A percentile compares a stretch with the other conserved stretches of the same genome.
Evolutionary conservation across 83 land plant species (phyloP).

Genomic region (Picea engelmannii): DNA sequence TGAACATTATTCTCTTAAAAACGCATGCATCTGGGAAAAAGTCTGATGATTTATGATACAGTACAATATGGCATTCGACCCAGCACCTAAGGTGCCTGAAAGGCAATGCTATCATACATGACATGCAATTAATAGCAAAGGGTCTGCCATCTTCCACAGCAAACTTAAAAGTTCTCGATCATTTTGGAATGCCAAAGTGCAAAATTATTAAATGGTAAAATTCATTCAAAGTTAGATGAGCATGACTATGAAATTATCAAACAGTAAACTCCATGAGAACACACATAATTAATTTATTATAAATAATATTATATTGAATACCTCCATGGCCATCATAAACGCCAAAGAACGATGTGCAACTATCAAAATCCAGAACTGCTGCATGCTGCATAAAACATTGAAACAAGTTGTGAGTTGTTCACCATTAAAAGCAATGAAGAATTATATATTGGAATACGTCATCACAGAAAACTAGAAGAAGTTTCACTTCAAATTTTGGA

Average conservation of each 20-base stretch:
- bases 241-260: background rate
- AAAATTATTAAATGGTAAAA: too few relatives aligned
- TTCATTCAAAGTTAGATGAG: background rate
- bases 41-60: too few relatives aligned
- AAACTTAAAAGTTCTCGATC: background rate
- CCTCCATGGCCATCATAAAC: constrained; percentile 99
- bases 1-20: too few relatives aligned
- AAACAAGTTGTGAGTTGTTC: background rate
- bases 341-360: constrained; percentile 83
- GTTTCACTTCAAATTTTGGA: too few relatives aligned
- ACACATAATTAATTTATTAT: background rate
- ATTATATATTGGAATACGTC: too few relatives aligned
- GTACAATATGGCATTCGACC: too few relatives aligned
- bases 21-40: too few relatives aligned
- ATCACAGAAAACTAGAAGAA: too few relatives aligned
- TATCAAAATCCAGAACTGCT: constrained; percentile 78
- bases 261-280: background rate
- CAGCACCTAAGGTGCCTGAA: too few relatives aligned
- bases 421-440: background rate
- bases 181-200: background rate
- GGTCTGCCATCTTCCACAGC: too few relatives aligned
- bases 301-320: constrained; percentile 23
- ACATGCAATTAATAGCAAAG: too few relatives aligned
- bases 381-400: constrained; percentile 63
- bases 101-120: too few relatives aligned